Conservation (phyloP, 768 basidiomycete species). For the Rhodosporidiobolus sp. region DNA sequence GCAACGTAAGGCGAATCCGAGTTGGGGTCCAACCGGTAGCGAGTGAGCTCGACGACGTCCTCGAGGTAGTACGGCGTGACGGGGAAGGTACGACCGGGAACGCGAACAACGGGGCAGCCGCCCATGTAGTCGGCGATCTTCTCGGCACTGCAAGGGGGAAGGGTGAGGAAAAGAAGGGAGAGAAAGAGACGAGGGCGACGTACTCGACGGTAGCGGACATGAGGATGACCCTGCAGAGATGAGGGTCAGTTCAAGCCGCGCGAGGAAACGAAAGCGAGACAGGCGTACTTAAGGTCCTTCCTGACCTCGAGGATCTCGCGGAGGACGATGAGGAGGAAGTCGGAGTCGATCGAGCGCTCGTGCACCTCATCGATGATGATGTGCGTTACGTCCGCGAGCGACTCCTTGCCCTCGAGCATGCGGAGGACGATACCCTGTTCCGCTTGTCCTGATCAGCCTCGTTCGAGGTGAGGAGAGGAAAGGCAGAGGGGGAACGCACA, state of each 20-base stretch:
- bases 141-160: constrained; percentile 54
- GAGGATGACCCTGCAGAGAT: constrained; percentile 66
- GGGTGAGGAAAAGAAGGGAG: too few relatives aligned
- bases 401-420: constrained; percentile 87
- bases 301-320: constrained; percentile 73
- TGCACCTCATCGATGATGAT: constrained; percentile 96
- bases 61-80: constrained; percentile 82
- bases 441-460: neutral
- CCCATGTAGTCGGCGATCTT: constrained; percentile 86
- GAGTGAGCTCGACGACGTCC: constrained; percentile 77
- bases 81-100: constrained; percentile 93
- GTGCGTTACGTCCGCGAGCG: constrained; percentile 93
- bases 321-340: constrained; percentile 90
- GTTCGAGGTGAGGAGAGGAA: neutral
- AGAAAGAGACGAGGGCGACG: constrained; percentile 39
- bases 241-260: constrained; percentile 1
- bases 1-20: constrained; percentile 62
- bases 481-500: constrained; percentile 25
- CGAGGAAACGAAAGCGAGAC: neutral
- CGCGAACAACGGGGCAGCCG: constrained; percentile 71
- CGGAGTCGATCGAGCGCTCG: constrained; percentile 93
- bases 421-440: constrained; percentile 77
- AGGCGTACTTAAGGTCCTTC: constrained; percentile 72
- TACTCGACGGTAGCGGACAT: constrained; percentile 94
- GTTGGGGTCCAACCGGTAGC: constrained; percentile 41